These are phyloP conservation scores for Blastobotrys aristatus DNA, from an alignment of 1,139 yeast genomes.

Conservation along the genomic window DNA sequence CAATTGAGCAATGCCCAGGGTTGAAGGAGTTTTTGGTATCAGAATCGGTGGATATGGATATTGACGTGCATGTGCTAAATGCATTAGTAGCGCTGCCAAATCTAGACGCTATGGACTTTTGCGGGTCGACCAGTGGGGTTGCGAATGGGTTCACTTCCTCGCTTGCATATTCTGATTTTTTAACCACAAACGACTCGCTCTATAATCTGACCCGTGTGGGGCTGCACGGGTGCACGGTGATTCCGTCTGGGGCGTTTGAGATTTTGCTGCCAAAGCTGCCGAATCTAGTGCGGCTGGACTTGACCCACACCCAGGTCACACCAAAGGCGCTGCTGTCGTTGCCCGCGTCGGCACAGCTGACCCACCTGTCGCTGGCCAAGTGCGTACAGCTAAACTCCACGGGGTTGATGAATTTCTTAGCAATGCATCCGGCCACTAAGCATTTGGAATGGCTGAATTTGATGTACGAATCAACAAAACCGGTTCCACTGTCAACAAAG, in stretches of 20 bases:
- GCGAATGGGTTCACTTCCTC: slow-evolving; percentile 52
- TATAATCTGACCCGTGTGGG: slow-evolving; percentile 52
- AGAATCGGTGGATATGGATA: slow-evolving; percentile 82
- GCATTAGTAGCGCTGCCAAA: slow-evolving; percentile 57
- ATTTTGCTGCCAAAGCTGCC: slow-evolving; percentile 55
- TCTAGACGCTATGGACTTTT: slow-evolving; percentile 73
- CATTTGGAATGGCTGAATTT: slow-evolving; percentile 68
- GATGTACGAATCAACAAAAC: slow-evolving; percentile 64
- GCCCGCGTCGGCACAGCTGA: slow-evolving; percentile 52
- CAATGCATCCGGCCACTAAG: slow-evolving; percentile 64
- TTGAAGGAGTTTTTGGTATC: slow-evolving; percentile 74
- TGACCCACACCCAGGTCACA: slow-evolving; percentile 75
- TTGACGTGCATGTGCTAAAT: slow-evolving; percentile 54
- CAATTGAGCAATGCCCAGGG: slow-evolving; percentile 58
- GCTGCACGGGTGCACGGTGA: slow-evolving; percentile 83
- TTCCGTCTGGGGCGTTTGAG: slow-evolving; percentile 52
- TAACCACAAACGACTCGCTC: slow-evolving; percentile 18
- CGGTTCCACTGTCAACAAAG: slow-evolving; percentile 50
- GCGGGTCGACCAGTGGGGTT: slow-evolving; percentile 72
- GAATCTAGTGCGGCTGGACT: slow-evolving; percentile 63
- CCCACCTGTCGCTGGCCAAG: slow-evolving; percentile 74
- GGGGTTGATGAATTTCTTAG: slow-evolving; percentile 65
- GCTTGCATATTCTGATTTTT: slow-evolving; percentile 18
- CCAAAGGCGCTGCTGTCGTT: slow-evolving; percentile 49
- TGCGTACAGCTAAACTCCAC: slow-evolving; percentile 74